These are phyloP conservation scores for Meredithiella fracta DNA, from an alignment of 2,329 filamentous ascomycete species.

Conservation along the genomic window DNA sequence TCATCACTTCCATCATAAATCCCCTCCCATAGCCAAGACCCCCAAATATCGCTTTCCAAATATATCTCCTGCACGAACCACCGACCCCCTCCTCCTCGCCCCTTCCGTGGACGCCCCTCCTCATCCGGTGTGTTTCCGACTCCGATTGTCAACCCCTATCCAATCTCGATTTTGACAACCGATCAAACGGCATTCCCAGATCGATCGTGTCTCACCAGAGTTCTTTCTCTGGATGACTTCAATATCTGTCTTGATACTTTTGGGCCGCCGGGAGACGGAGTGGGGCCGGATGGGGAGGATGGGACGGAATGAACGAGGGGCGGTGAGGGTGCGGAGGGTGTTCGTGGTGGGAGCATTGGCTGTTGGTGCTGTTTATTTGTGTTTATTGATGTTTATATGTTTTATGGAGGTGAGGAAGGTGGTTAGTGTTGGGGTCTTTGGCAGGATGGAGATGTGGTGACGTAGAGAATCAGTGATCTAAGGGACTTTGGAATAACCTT, in stretches of 20 bases:
- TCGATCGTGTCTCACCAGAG: too few relatives aligned
- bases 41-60: neutral
- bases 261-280: neutral
- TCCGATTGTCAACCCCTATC: too few relatives aligned
- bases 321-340: neutral
- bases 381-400: neutral
- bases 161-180: too few relatives aligned
- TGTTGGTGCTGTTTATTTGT: too few relatives aligned
- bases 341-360: neutral
- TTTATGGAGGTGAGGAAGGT: neutral
- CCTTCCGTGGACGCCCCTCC: neutral
- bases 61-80: neutral
- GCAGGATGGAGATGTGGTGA: neutral
- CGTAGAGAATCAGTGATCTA: neutral
- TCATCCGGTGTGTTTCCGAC: neutral
- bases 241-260: neutral
- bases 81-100: neutral
- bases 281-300: neutral
- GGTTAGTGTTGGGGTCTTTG: neutral
- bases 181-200: too few relatives aligned
- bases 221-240: too few relatives aligned
- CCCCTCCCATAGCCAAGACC: neutral
- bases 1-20: neutral
- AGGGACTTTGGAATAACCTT: too few relatives aligned
- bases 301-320: neutral